Evolutionary conservation across 768 basidiomycete species (phyloP).

Genomic region (Holtermanniella nyarrowii): DNA sequence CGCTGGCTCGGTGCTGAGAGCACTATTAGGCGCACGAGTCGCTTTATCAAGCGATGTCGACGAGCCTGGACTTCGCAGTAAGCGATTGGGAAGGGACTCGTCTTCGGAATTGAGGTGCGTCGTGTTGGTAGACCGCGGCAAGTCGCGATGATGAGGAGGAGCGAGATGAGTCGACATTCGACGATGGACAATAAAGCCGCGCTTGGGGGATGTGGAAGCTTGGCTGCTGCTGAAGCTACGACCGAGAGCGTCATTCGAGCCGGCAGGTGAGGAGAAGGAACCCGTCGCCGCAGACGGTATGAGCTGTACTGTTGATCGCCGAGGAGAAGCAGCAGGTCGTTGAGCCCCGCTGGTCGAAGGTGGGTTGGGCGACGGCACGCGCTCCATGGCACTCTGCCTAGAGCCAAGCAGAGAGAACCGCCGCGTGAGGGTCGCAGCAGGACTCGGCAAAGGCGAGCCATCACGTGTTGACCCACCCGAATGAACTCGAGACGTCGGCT

Average conservation of each 20-base stretch:
- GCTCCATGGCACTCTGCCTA: conserved; percentile 1
- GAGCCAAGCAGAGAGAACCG: conserved; percentile 8
- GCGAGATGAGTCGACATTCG: neutral
- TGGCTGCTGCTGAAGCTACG: neutral
- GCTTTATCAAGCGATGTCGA: conserved; percentile 24
- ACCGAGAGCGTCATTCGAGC: neutral
- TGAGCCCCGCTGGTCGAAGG: neutral
- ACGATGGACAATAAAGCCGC: conserved; percentile 9
- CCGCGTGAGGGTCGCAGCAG: conserved; percentile 7
- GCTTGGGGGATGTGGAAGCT: neutral
- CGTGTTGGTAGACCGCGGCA: neutral
- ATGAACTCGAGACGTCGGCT: conserved; percentile 1
- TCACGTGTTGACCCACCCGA: conserved; percentile 2
- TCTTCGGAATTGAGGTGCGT: neutral
- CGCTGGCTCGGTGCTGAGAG: neutral
- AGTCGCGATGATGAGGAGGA: neutral
- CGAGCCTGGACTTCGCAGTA: conserved; percentile 18
- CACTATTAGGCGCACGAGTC: neutral
- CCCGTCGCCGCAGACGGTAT: too few species aligned
- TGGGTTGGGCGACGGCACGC: conserved; percentile 5
- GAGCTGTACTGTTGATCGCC: conserved; percentile 2
- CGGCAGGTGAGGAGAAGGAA: too few species aligned
- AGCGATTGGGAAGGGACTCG: conserved; percentile 6
- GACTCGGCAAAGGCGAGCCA: conserved; percentile 10
- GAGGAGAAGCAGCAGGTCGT: conserved; percentile 4